Percentiles rank a stretch among this genome's conserved stretches.
Evolutionary conservation across 2,329 filamentous ascomycete genomes (phyloP).

Genomic region (Chaetomium olivaceum): DNA sequence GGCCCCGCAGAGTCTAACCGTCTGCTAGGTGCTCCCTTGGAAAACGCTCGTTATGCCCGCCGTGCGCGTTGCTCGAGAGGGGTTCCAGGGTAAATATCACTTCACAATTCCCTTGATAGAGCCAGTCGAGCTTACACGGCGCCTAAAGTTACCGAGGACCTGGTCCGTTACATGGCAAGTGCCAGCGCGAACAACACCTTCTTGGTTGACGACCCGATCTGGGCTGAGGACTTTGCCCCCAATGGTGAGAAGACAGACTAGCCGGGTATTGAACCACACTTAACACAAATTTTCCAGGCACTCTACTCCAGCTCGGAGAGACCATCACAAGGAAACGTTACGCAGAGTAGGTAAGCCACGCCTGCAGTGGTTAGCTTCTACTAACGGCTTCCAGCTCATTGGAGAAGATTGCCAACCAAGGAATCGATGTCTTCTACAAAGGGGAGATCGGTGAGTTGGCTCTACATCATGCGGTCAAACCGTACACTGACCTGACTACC

Average conservation of each 20-base stretch:
- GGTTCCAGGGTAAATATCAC: constrained; percentile 55
- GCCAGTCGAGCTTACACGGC: constrained; percentile 23
- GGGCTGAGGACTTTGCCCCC: constrained; percentile 86
- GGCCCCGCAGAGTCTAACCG: background rate
- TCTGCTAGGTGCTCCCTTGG: constrained; percentile 58
- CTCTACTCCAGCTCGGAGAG: constrained; percentile 69
- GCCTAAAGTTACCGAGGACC: constrained; percentile 65
- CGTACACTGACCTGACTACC: background rate
- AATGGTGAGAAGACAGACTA: constrained; percentile 50
- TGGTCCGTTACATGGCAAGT: constrained; percentile 69
- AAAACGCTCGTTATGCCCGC: constrained; percentile 71
- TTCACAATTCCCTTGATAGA: background rate
- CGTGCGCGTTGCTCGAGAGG: constrained; percentile 69
- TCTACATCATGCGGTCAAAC: constrained; percentile 18
- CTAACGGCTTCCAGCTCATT: constrained; percentile 53
- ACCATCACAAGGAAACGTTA: constrained; percentile 79
- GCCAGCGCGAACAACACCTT: constrained; percentile 57
- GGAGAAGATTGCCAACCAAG: constrained; percentile 71
- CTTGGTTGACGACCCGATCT: constrained; percentile 71
- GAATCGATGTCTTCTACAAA: constrained; percentile 47
- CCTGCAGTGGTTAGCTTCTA: too few relatives aligned
- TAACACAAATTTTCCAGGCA: constrained; percentile 47
- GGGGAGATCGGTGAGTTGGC: constrained; percentile 40
- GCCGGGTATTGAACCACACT: background rate
- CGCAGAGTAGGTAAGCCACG: constrained; percentile 51